phyloP scores from a whole-genome alignment of 2,329 filamentous ascomycete species.

The Exophiala alcalophila region DNA sequence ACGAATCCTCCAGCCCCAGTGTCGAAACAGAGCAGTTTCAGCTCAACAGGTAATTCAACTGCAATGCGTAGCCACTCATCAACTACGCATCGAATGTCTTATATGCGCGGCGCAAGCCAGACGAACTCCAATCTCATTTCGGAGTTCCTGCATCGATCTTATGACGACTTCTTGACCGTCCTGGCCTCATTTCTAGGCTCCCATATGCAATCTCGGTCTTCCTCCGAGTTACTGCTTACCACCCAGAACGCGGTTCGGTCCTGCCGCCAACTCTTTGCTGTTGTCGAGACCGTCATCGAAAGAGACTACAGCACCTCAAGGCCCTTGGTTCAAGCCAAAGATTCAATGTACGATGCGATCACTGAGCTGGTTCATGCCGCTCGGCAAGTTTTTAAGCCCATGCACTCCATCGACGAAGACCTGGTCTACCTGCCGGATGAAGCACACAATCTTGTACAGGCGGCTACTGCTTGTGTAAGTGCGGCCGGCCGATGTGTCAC shows the following conservation, averaged over 20 bases:
- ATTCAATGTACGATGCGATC: slow-evolving; percentile 75
- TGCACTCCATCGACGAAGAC: slow-evolving; percentile 66
- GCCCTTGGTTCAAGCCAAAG: slow-evolving; percentile 65
- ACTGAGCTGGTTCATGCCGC: slow-evolving; percentile 77
- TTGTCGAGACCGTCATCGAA: slow-evolving; percentile 78
- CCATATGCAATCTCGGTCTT: slow-evolving; percentile 87
- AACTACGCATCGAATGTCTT: slow-evolving; percentile 70
- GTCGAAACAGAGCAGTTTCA: slow-evolving; percentile 16
- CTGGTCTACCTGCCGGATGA: slow-evolving; percentile 78
- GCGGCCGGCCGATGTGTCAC: slow-evolving; percentile 88
- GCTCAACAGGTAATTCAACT: slow-evolving; percentile 24
- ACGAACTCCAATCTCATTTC: slow-evolving; percentile 74
- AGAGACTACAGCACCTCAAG: slow-evolving; percentile 69
- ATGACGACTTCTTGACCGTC: slow-evolving; percentile 86
- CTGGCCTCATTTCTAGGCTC: slow-evolving; percentile 92
- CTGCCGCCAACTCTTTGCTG: slow-evolving; percentile 72
- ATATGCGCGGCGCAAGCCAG: slow-evolving; percentile 62
- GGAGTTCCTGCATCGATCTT: slow-evolving; percentile 71
- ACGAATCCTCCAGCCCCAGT: slow-evolving; percentile 6
- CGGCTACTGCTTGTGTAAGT: slow-evolving; percentile 83
- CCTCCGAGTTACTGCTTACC: slow-evolving; percentile 74
- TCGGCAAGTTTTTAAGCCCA: slow-evolving; percentile 70
- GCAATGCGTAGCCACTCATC: slow-evolving; percentile 49
- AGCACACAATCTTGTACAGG: slow-evolving; percentile 69
- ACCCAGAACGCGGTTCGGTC: slow-evolving; percentile 81